Percentiles rank a stretch among this genome's conserved stretches.
Conservation (phyloP, 345 rosid genomes). For the Bretschneidera sinensis region DNA sequence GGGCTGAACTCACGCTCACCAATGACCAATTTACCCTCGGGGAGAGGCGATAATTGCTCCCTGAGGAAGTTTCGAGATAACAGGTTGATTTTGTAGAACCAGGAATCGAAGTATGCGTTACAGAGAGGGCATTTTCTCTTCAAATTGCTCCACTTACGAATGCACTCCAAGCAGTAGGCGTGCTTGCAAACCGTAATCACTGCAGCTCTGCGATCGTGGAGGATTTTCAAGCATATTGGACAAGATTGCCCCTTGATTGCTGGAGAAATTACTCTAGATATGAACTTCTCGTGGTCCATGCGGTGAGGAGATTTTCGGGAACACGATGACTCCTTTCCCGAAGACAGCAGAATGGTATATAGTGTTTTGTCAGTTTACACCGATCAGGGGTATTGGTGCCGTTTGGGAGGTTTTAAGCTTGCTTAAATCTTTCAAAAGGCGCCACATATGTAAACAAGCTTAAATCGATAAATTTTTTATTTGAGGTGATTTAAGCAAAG, state of each 20-base stretch:
- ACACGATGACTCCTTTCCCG: slow-evolving; percentile 1
- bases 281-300: slow-evolving; percentile 28
- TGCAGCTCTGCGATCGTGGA: slow-evolving; percentile 39
- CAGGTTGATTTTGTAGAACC: slow-evolving; percentile 39
- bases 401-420: too few relatives aligned
- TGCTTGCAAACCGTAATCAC: slow-evolving; percentile 53
- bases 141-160: slow-evolving; percentile 55
- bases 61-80: slow-evolving; percentile 29
- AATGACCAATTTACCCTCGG: slow-evolving; percentile 14
- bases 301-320: background rate
- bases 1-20: background rate
- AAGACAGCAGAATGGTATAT: too few relatives aligned
- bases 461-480: too few relatives aligned
- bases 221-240: slow-evolving; percentile 50
- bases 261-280: slow-evolving; percentile 27
- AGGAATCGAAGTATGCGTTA: slow-evolving; percentile 52
- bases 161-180: slow-evolving; percentile 55
- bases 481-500: too few relatives aligned
- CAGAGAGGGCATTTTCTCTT: slow-evolving; percentile 75
- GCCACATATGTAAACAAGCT: too few relatives aligned
- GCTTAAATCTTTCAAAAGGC: too few relatives aligned
- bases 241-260: slow-evolving; percentile 45
- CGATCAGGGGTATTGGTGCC: too few relatives aligned
- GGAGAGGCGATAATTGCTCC: slow-evolving; percentile 32
- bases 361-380: too few relatives aligned